A percentile compares a stretch with the other conserved stretches of the same genome.
Evolutionary conservation across 441 rosid species (phyloP).

Genomic region (Sinapis alba): DNA sequence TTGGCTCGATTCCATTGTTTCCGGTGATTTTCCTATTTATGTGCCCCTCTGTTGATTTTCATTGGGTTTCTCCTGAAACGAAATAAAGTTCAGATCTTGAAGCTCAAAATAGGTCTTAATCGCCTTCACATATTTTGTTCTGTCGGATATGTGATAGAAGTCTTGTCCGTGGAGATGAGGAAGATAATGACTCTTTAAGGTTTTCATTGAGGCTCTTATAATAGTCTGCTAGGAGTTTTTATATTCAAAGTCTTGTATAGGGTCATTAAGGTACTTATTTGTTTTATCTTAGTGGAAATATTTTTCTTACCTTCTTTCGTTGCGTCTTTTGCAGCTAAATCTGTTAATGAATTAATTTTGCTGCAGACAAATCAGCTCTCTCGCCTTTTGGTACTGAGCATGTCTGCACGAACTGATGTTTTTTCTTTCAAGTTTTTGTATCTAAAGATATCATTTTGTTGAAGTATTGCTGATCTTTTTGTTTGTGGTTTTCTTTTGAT

Average conservation of each 20-base stretch:
- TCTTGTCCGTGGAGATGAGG: neutral
- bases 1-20: conserved; percentile 67
- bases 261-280: neutral
- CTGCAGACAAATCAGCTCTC: conserved; percentile 32
- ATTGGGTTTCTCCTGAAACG: neutral
- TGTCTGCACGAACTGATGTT: conserved; percentile 32
- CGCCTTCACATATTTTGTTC: too few species aligned
- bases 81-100: neutral
- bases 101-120: neutral
- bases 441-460: neutral
- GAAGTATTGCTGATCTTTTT: conserved; percentile 2
- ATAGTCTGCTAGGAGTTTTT: neutral
- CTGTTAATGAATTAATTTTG: conserved; percentile 35
- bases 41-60: neutral
- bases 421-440: neutral
- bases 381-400: conserved; percentile 32
- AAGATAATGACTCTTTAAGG: neutral
- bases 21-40: conserved; percentile 49
- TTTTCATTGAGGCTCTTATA: neutral
- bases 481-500: neutral
- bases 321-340: conserved; percentile 39
- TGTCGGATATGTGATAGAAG: neutral
- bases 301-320: conserved; percentile 23
- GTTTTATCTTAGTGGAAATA: neutral
- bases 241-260: neutral